Conservation (phyloP, 1,284 basidiomycete species). For the Hemileccinum hortonii region DNA sequence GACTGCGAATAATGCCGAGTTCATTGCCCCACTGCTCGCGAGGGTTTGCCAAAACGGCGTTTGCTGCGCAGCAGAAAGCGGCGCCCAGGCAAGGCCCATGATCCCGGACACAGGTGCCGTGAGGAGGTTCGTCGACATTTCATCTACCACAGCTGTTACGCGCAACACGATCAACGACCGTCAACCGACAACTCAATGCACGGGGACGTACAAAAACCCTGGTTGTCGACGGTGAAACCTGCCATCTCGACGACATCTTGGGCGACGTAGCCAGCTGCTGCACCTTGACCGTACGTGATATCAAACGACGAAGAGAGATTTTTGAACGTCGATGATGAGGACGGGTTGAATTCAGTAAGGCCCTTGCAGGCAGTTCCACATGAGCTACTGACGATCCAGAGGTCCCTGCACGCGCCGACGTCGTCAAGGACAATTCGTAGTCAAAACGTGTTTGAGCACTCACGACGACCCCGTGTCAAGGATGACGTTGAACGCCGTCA, state of each 20-base stretch:
- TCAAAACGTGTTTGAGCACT: conserved; percentile 8
- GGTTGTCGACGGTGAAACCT: conserved; percentile 42
- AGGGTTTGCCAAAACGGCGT: conserved; percentile 49
- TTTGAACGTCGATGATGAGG: conserved; percentile 29
- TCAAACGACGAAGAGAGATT: conserved; percentile 19
- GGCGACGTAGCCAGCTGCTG: conserved; percentile 34
- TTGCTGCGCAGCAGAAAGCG: conserved; percentile 29
- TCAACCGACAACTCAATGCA: not conserved
- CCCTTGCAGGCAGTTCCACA: conserved; percentile 19
- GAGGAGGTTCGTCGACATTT: conserved; percentile 13
- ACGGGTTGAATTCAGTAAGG: conserved; percentile 16
- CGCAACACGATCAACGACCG: conserved; percentile 1
- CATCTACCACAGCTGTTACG: conserved; percentile 22
- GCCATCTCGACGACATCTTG: conserved; percentile 44
- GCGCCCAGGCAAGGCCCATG: conserved; percentile 27
- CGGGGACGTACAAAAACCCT: conserved; percentile 39
- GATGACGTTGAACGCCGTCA: conserved; percentile 39
- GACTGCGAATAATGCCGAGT: conserved; percentile 37
- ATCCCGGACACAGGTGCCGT: conserved; percentile 27
- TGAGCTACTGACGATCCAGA: conserved; percentile 21
- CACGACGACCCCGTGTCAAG: conserved; percentile 61
- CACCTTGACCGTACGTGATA: conserved; percentile 27
- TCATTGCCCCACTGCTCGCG: conserved; percentile 36
- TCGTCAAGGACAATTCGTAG: not conserved
- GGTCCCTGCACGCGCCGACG: conserved; percentile 17